phyloP scores from a whole-genome alignment of 805 yeast genomes.

The Saccharomycopsis schoenii region DNA sequence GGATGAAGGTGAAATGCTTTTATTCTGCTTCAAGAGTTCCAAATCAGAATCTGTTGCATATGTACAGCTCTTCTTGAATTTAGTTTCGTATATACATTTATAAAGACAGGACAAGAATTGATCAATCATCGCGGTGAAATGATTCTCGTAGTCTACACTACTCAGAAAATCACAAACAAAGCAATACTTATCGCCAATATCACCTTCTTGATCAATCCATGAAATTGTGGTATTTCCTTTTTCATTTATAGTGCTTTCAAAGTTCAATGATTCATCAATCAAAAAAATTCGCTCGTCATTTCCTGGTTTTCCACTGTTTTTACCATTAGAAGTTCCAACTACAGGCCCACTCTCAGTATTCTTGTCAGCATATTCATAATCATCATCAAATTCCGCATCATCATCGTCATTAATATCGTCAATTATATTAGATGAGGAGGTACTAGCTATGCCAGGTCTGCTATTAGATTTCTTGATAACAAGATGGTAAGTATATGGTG shows the following conservation, averaged over 20 bases:
- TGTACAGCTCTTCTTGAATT: slow-evolving; percentile 46
- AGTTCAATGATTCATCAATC: slow-evolving; percentile 48
- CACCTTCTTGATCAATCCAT: slow-evolving; percentile 85
- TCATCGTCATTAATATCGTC: not conserved
- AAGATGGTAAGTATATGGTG: slow-evolving; percentile 58
- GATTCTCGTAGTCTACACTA: slow-evolving; percentile 36
- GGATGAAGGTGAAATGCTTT: not conserved
- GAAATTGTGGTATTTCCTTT: slow-evolving; percentile 51
- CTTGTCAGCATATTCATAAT: slow-evolving; percentile 30
- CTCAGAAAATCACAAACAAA: slow-evolving; percentile 50
- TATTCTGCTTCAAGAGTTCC: slow-evolving; percentile 41
- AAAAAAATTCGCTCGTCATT: slow-evolving; percentile 63
- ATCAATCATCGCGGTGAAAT: slow-evolving; percentile 33
- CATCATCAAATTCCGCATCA: slow-evolving; percentile 26
- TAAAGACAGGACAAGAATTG: slow-evolving; percentile 53
- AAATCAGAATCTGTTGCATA: slow-evolving; percentile 39
- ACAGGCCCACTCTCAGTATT: slow-evolving; percentile 18
- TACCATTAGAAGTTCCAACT: slow-evolving; percentile 24
- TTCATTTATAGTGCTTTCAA: slow-evolving; percentile 41
- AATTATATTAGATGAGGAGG: slow-evolving; percentile 38
- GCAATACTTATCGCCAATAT: slow-evolving; percentile 74
- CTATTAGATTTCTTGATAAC: slow-evolving; percentile 55
- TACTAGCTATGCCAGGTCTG: slow-evolving; percentile 50
- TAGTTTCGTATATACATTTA: slow-evolving; percentile 68
- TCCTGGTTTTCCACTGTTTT: not conserved